Evolutionary conservation across 2,329 filamentous ascomycete genomes (phyloP).

Genomic region (Stylonectria norvegica): DNA sequence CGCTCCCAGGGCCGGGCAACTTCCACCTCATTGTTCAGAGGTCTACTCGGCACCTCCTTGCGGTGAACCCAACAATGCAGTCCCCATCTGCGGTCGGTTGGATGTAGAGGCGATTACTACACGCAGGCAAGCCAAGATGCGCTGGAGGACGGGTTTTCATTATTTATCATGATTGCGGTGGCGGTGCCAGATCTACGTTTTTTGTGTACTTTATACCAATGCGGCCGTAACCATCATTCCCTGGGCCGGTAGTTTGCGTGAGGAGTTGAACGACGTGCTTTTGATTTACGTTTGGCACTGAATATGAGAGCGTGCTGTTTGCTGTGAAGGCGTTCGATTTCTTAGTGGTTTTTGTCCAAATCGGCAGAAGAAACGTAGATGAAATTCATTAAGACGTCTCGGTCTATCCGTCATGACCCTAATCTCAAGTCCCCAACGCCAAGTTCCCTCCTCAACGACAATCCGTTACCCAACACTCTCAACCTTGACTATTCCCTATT

Average conservation of each 20-base stretch:
- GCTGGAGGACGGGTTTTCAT: not conserved
- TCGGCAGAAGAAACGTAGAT: too few species aligned
- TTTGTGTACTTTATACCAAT: slow-evolving; percentile 4
- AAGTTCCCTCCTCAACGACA: slow-evolving; percentile 3
- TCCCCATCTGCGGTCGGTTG: too few species aligned
- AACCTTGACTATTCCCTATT: too few species aligned
- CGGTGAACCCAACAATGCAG: too few species aligned
- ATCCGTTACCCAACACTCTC: not conserved
- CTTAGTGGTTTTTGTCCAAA: too few species aligned
- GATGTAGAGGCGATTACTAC: too few species aligned
- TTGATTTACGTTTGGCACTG: not conserved
- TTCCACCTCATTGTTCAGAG: too few species aligned
- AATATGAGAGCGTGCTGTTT: too few species aligned
- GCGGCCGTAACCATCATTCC: slow-evolving; percentile 3
- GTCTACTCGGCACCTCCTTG: too few species aligned
- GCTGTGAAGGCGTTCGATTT: too few species aligned
- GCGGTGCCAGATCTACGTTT: slow-evolving; percentile 1
- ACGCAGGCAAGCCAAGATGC: too few species aligned
- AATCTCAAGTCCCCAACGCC: not conserved
- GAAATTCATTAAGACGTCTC: slow-evolving; percentile 5
- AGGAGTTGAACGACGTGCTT: slow-evolving; percentile 2
- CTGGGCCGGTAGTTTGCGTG: slow-evolving; percentile 4
- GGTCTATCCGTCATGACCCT: slow-evolving; percentile 4
- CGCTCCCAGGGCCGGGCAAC: too few species aligned
- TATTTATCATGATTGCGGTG: slow-evolving; percentile 1